These are phyloP conservation scores for Fusarium scirpi DNA, from an alignment of 2,329 filamentous ascomycete species.

Conservation along the genomic window DNA sequence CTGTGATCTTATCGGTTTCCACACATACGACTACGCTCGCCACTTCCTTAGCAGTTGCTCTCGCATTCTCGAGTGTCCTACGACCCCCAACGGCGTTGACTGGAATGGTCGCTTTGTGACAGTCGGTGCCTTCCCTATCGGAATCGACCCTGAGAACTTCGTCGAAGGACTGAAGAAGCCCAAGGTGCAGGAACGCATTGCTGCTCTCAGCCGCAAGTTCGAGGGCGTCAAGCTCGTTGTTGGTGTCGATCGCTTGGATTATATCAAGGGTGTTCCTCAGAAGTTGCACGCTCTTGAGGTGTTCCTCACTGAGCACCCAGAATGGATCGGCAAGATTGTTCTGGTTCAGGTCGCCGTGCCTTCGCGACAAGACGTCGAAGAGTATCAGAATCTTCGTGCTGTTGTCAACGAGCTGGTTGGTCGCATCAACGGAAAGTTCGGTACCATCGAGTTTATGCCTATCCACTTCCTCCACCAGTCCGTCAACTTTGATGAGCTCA, in stretches of 20 bases:
- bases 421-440: slow-evolving; percentile 96
- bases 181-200: slow-evolving; percentile 88
- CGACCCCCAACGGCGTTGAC: slow-evolving; percentile 92
- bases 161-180: slow-evolving; percentile 87
- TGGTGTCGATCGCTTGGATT: slow-evolving; percentile 95
- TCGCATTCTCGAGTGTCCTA: slow-evolving; percentile 83
- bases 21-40: slow-evolving; percentile 98
- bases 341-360: slow-evolving; percentile 96
- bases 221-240: slow-evolving; percentile 97
- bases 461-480: slow-evolving; percentile 99
- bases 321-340: slow-evolving; percentile 98
- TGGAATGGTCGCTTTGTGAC: slow-evolving; percentile 90
- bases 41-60: slow-evolving; percentile 97
- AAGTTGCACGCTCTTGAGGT: slow-evolving; percentile 97
- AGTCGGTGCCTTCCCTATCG: slow-evolving; percentile 96
- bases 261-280: slow-evolving; percentile 98
- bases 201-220: slow-evolving; percentile 87
- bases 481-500: slow-evolving; percentile 93
- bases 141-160: slow-evolving; percentile 97
- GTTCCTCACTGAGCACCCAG: slow-evolving; percentile 95
- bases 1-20: slow-evolving; percentile 96
- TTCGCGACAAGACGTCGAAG: slow-evolving; percentile 93
- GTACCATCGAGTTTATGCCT: slow-evolving; percentile 97
- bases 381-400: slow-evolving; percentile 95
- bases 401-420: slow-evolving; percentile 98